Conservation (phyloP, 2,329 filamentous ascomycete species). For the Talaromyces sp. region DNA sequence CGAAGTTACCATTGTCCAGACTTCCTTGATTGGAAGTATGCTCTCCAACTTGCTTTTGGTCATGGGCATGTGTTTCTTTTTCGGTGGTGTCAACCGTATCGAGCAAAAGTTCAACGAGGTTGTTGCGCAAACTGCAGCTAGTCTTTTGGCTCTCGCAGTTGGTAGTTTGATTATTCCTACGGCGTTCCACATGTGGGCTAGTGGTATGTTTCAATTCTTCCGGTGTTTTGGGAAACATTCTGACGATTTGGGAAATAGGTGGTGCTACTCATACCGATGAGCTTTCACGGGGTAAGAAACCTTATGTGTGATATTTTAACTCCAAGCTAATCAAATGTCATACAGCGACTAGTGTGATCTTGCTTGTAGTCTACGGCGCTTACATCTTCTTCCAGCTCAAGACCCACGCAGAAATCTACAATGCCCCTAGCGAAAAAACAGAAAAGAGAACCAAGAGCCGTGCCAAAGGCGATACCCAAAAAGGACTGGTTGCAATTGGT, state of each 20-base stretch:
- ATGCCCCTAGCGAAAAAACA: slow-evolving; percentile 73
- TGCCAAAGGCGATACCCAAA: slow-evolving; percentile 48
- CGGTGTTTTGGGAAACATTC: background rate
- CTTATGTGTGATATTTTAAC: background rate
- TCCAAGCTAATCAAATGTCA: background rate
- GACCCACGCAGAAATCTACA: slow-evolving; percentile 78
- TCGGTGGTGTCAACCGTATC: slow-evolving; percentile 70
- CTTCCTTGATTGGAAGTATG: slow-evolving; percentile 86
- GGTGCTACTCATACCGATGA: slow-evolving; percentile 16
- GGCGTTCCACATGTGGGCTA: slow-evolving; percentile 66
- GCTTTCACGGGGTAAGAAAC: slow-evolving; percentile 15
- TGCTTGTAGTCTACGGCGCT: slow-evolving; percentile 76
- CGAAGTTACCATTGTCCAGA: slow-evolving; percentile 83
- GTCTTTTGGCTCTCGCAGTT: slow-evolving; percentile 73
- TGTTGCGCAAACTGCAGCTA: slow-evolving; percentile 84
- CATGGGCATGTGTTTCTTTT: slow-evolving; percentile 89
- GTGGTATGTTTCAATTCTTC: slow-evolving; percentile 25
- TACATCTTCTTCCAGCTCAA: slow-evolving; percentile 91
- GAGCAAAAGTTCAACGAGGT: slow-evolving; percentile 91
- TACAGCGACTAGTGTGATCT: slow-evolving; percentile 63
- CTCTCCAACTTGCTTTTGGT: slow-evolving; percentile 86
- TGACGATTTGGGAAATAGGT: background rate
- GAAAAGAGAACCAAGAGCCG: slow-evolving; percentile 51
- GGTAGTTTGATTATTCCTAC: slow-evolving; percentile 84
- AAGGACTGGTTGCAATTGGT: slow-evolving; percentile 53